Base-by-base conservation (phyloP, 1,139 yeast genomes). In the Pneumocystis carinii region DNA sequence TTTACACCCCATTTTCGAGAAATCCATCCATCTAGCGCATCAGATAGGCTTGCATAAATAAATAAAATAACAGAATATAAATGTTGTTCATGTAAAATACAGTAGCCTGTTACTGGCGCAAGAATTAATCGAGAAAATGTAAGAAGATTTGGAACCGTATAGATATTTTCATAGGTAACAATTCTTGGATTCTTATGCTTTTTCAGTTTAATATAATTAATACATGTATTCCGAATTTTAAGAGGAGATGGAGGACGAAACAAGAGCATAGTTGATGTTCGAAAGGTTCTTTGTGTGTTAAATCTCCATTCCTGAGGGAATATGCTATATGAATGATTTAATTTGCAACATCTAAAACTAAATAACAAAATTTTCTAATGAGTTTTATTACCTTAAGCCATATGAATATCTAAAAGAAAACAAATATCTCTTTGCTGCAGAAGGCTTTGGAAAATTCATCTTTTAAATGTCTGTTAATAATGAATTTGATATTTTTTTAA, bases 21-120 rank as follows among this genome's bases (percentile, higher is more conserved):
- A 68, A 94, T 82, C 71, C 76, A 87, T 0, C 99, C 98, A 73
- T 94, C 99, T 32, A 90, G 75, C 68, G 87, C 85, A 72, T 94
- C 99, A 0, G 98, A 90, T 12, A 90, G 72, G 68, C 97, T 87
- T 0, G 97, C 90, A 70, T 88, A 89, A 0, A 84, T 79, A 73
- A 92, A 92, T 24, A 92, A 72, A 2, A 83, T 80, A 62, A 89
- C 76, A 0, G 97, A 96, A 62, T 79, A 75, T 14, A 84, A 83
- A 19, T 81, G 76, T 35, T 67, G 61, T 35, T 63, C 60, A 36
- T 64, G 59, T 24, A 87, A 78, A 7, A 92, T 83, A 69, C 83
- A 80, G 70, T 86, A 87, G 0, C 97, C 97, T 58, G 92, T 83
- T 14, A 84, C 74, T 0, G 98, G 99, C 0, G 98, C 85, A 1